These are phyloP conservation scores for Lolium perenne DNA, from an alignment of 176 grass and related monocot genomes.

Conservation along the genomic window DNA sequence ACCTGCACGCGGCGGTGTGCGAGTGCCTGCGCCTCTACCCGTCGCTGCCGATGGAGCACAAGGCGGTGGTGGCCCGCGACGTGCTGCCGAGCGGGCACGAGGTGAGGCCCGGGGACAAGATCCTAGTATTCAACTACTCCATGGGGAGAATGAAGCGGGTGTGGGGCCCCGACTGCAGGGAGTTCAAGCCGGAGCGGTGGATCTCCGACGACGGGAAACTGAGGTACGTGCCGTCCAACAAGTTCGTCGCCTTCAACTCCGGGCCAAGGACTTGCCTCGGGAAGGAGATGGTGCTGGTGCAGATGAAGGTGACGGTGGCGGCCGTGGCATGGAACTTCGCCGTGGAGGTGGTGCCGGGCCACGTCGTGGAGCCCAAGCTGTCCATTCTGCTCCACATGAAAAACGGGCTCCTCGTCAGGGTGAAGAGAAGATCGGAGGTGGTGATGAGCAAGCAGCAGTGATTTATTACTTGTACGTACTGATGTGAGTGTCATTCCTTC, in stretches of 20 bases:
- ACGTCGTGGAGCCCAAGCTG: slow-evolving; percentile 50
- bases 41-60: slow-evolving; percentile 48
- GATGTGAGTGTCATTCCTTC: slow-evolving; percentile 21
- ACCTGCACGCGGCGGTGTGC: slow-evolving; percentile 56
- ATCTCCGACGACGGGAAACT: slow-evolving; percentile 46
- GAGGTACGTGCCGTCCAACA: slow-evolving; percentile 45
- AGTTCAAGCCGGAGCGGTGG: slow-evolving; percentile 56
- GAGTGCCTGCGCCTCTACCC: slow-evolving; percentile 56
- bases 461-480: background rate
- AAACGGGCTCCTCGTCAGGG: slow-evolving; percentile 48
- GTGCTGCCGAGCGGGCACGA: slow-evolving; percentile 54
- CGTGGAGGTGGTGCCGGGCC: slow-evolving; percentile 48
- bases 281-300: slow-evolving; percentile 50
- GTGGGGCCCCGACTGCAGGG: slow-evolving; percentile 45
- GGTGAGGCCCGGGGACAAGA: slow-evolving; percentile 21
- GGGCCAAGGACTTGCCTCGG: slow-evolving; percentile 52
- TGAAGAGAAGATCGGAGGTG: slow-evolving; percentile 37
- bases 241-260: slow-evolving; percentile 52
- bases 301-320: slow-evolving; percentile 42
- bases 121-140: slow-evolving; percentile 50
- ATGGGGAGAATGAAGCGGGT: slow-evolving; percentile 55
- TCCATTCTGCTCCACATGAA: slow-evolving; percentile 56
- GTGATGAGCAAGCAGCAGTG: background rate
- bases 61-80: slow-evolving; percentile 29
- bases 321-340: slow-evolving; percentile 55